These are phyloP conservation scores for Dactylis glomerata DNA, from an alignment of 176 grass and related monocot species.

Conservation along the genomic window DNA sequence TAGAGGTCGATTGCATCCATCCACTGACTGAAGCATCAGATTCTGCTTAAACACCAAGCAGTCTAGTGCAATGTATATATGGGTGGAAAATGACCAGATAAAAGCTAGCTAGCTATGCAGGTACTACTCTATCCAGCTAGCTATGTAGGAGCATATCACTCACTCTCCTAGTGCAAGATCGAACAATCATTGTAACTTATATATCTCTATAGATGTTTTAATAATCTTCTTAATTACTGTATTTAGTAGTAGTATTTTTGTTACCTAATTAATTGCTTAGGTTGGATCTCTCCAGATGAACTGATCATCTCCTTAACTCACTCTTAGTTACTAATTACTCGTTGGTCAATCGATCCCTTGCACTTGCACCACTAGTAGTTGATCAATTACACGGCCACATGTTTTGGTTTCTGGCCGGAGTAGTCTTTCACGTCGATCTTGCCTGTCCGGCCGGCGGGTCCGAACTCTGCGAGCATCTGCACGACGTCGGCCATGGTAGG, in stretches of 20 bases:
- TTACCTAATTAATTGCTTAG: conserved; percentile 3
- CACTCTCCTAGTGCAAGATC: conserved; percentile 23
- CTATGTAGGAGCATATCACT: conserved; percentile 9
- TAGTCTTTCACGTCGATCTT: conserved; percentile 18
- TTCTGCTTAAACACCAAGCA: conserved; percentile 99
- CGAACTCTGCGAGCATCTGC: conserved; percentile 70
- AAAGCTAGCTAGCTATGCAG: conserved; percentile 5
- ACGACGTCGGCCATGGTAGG: conserved; percentile 96
- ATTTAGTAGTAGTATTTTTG: neutral
- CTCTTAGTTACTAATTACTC: neutral
- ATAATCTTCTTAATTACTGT: neutral
- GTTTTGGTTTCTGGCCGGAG: conserved; percentile 13
- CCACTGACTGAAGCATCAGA: conserved; percentile 66
- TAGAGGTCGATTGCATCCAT: conserved; percentile 20
- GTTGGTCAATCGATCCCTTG: neutral
- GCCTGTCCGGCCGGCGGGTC: conserved; percentile 24
- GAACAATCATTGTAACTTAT: conserved; percentile 40
- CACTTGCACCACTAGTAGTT: neutral
- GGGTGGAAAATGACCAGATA: conserved; percentile 30
- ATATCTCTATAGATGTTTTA: neutral
- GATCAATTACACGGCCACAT: neutral
- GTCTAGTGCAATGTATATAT: neutral
- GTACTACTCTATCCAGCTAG: neutral
- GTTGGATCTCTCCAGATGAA: neutral
- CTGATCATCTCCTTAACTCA: neutral